phyloP scores from a whole-genome alignment of 1,284 basidiomycete species.

The Ustilago tritici region DNA sequence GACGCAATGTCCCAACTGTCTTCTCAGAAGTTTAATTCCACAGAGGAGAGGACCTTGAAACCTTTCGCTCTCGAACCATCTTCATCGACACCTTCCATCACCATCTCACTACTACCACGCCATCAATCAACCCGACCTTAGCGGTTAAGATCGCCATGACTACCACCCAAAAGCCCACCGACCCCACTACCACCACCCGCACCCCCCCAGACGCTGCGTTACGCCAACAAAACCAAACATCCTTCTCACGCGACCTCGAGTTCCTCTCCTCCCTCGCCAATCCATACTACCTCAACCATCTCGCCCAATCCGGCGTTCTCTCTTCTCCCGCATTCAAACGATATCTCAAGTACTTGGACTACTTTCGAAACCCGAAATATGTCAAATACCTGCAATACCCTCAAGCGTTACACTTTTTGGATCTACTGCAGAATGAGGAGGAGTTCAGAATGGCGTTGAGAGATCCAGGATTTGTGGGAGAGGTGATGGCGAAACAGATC shows the following conservation, averaged over 20 bases:
- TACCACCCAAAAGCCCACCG: not conserved
- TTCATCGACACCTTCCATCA: not conserved
- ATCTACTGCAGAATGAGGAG: conserved; percentile 50
- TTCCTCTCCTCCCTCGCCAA: conserved; percentile 65
- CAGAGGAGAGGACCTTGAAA: conserved; percentile 35
- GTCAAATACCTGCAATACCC: conserved; percentile 64
- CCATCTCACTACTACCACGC: not conserved
- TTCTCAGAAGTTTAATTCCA: conserved; percentile 34
- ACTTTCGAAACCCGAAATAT: conserved; percentile 60
- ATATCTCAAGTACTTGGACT: conserved; percentile 59
- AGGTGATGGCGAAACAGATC: conserved; percentile 56
- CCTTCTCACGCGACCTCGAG: conserved; percentile 63
- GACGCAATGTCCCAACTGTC: conserved; percentile 6
- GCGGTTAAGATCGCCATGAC: not conserved
- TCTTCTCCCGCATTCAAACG: conserved; percentile 52
- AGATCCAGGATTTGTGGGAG: conserved; percentile 58
- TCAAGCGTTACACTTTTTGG: conserved; percentile 59
- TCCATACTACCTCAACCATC: conserved; percentile 61
- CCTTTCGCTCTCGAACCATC: not conserved
- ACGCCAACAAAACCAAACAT: conserved; percentile 48
- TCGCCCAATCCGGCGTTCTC: conserved; percentile 55
- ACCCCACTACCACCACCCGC: not conserved
- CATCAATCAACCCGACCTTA: not conserved
- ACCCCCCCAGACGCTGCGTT: not conserved
- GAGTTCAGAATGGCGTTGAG: conserved; percentile 57